Evolutionary conservation across 2,329 filamentous ascomycete species (phyloP).

Genomic region (Tothia fuscella): DNA sequence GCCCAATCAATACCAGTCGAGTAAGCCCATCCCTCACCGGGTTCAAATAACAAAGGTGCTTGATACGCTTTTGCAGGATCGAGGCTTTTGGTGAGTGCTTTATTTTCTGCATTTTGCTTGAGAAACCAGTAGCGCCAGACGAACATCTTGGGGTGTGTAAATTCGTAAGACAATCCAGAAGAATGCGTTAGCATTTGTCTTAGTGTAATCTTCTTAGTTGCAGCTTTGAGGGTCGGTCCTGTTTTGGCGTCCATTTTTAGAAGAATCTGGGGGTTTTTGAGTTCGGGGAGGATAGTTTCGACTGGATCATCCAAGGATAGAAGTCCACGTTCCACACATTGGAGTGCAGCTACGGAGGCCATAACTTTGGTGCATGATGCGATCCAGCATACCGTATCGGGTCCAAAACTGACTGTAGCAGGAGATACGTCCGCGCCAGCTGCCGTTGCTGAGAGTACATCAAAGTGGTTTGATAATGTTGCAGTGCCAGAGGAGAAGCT

Average conservation of each 20-base stretch:
- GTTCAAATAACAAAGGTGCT: constrained; percentile 23
- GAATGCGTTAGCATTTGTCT: constrained; percentile 36
- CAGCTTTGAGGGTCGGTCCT: neutral
- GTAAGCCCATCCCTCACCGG: constrained; percentile 40
- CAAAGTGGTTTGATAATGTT: constrained; percentile 1
- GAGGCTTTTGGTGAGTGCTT: constrained; percentile 20
- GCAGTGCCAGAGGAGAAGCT: neutral
- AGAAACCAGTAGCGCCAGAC: constrained; percentile 28
- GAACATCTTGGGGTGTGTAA: constrained; percentile 26
- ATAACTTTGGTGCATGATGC: constrained; percentile 6
- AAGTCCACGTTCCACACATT: constrained; percentile 7
- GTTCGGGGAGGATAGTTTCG: constrained; percentile 4
- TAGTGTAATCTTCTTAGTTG: constrained; percentile 1
- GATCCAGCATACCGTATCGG: constrained; percentile 1
- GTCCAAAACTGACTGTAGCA: neutral
- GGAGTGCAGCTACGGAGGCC: constrained; percentile 4
- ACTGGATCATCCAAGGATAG: constrained; percentile 7
- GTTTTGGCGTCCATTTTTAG: neutral
- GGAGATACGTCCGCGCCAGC: neutral
- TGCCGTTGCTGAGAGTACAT: neutral
- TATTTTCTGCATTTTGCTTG: neutral
- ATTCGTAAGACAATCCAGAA: constrained; percentile 34
- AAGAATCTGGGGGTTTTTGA: neutral
- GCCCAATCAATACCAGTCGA: constrained; percentile 38
- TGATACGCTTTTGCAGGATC: constrained; percentile 27